phyloP scores from a whole-genome alignment of 805 yeast species.

The Lipomyces spencermartinsiae region DNA sequence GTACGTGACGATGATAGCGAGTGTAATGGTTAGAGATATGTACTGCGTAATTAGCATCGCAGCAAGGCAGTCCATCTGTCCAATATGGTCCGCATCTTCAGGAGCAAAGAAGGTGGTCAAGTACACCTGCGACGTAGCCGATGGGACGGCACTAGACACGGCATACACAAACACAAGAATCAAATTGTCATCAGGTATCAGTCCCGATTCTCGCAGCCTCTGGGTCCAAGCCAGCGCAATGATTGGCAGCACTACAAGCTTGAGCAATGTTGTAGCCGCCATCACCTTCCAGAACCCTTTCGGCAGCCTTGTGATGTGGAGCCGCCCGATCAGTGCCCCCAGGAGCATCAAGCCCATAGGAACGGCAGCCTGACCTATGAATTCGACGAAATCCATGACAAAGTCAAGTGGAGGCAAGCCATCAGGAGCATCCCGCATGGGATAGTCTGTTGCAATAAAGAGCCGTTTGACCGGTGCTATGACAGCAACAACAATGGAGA shows the following conservation, averaged over 20 bases:
- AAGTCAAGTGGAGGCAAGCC: constrained; percentile 81
- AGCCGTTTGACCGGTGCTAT: constrained; percentile 85
- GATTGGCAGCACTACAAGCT: constrained; percentile 76
- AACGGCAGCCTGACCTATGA: constrained; percentile 85
- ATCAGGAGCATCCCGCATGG: constrained; percentile 83
- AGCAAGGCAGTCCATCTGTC: constrained; percentile 83
- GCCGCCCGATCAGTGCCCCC: constrained; percentile 87
- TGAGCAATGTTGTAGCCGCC: constrained; percentile 58
- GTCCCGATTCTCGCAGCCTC: constrained; percentile 64
- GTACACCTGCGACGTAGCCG: constrained; percentile 86
- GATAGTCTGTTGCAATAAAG: constrained; percentile 55
- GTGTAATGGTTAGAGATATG: constrained; percentile 64
- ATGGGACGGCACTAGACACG: constrained; percentile 79
- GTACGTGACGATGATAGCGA: constrained; percentile 79
- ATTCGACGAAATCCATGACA: constrained; percentile 77
- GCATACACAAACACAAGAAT: constrained; percentile 76
- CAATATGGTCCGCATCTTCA: constrained; percentile 54
- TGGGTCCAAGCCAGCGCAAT: constrained; percentile 74
- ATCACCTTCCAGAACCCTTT: constrained; percentile 71
- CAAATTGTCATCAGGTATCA: constrained; percentile 63
- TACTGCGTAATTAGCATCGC: constrained; percentile 74
- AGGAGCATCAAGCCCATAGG: constrained; percentile 82
- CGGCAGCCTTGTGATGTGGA: constrained; percentile 65
- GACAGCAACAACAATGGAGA: constrained; percentile 72
- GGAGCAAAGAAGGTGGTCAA: constrained; percentile 88